phyloP scores from a whole-genome alignment of 139 green algal genomes.

The Picochlorum costavermella region DNA sequence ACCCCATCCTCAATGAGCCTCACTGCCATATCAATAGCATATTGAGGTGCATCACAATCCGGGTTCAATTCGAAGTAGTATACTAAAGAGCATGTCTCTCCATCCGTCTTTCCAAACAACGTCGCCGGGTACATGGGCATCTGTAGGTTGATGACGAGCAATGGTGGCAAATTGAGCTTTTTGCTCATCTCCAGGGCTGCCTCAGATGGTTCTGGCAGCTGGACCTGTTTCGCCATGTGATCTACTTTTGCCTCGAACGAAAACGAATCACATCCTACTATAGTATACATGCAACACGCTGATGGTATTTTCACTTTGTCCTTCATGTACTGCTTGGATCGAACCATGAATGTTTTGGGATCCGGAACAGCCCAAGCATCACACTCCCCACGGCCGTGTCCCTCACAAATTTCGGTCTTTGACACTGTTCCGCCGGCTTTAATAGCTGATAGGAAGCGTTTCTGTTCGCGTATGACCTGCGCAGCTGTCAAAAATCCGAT shows the following conservation, averaged over 20 bases:
- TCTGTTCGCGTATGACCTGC: neutral
- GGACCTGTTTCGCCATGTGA: slow-evolving; percentile 61
- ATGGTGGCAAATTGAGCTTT: slow-evolving; percentile 44
- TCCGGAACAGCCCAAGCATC: slow-evolving; percentile 18
- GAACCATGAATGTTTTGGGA: slow-evolving; percentile 18
- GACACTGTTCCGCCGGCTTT: slow-evolving; percentile 15
- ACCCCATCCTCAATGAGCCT: slow-evolving; percentile 59
- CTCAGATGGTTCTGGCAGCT: slow-evolving; percentile 44
- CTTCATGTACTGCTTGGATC: slow-evolving; percentile 27
- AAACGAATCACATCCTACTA: slow-evolving; percentile 65
- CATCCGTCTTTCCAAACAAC: slow-evolving; percentile 60
- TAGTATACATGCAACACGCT: slow-evolving; percentile 49
- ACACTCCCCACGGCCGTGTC: neutral
- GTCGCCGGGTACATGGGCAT: slow-evolving; percentile 60
- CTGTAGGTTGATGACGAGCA: slow-evolving; percentile 81
- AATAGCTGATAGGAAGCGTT: slow-evolving; percentile 6
- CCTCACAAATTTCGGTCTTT: neutral
- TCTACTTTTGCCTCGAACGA: slow-evolving; percentile 56
- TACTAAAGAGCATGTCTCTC: slow-evolving; percentile 55
- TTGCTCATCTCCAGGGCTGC: slow-evolving; percentile 17
- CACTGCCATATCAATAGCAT: slow-evolving; percentile 54
- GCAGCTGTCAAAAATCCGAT: slow-evolving; percentile 14
- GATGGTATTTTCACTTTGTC: slow-evolving; percentile 48
- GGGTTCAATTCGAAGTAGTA: slow-evolving; percentile 71
- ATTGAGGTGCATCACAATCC: slow-evolving; percentile 34